Percentiles rank a stretch among this genome's conserved stretches.
Conservation (phyloP, 1,139 yeast genomes). For the Candida sp. region DNA sequence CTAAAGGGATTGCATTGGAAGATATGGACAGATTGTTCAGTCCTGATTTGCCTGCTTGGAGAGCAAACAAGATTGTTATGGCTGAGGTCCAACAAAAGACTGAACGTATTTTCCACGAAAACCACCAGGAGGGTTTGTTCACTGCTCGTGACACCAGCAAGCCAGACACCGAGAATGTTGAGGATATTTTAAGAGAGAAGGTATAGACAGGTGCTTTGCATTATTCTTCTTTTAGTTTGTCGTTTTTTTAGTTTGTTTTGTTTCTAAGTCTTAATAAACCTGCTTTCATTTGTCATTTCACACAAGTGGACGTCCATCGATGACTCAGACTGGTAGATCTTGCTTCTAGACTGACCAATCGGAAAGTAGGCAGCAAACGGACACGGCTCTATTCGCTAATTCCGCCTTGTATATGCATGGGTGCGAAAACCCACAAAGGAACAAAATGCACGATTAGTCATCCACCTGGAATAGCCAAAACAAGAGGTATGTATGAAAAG, state of each 20-base stretch:
- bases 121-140: conserved; percentile 14
- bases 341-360: not conserved
- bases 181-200: conserved; percentile 9
- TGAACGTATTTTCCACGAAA: conserved; percentile 18
- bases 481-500: not conserved
- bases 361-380: not conserved
- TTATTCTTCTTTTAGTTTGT: not conserved
- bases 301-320: not conserved
- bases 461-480: not conserved
- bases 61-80: conserved; percentile 32
- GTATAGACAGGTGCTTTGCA: not conserved
- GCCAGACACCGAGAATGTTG: conserved; percentile 13
- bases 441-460: not conserved
- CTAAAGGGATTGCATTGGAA: conserved; percentile 47
- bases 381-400: not conserved
- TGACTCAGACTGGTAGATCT: not conserved
- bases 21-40: conserved; percentile 47
- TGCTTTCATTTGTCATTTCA: not conserved
- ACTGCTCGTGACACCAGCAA: conserved; percentile 10
- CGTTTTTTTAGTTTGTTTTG: not conserved
- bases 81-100: conserved; percentile 22
- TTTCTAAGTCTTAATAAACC: not conserved
- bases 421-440: not conserved
- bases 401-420: not conserved
- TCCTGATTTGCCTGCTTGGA: conserved; percentile 28